Base-by-base conservation (phyloP, 2,329 filamentous ascomycete species). In the Geosmithia morbida region DNA sequence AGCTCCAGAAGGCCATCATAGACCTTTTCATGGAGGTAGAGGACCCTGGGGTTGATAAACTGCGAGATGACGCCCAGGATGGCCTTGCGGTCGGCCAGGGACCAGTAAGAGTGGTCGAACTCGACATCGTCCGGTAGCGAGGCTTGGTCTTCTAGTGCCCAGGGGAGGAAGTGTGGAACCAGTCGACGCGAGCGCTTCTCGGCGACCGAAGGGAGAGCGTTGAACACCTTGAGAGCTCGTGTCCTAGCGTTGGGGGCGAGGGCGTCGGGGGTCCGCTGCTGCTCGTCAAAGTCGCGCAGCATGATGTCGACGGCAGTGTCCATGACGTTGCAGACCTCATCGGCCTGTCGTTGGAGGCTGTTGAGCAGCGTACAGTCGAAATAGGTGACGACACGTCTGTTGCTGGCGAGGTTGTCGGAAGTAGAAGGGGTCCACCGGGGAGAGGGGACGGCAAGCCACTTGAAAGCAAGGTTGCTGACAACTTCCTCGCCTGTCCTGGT, bases 161-260 rank as follows among this genome's bases (percentile, higher is more conserved):
- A 95, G 17, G 80, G 77, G 7, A 98, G 69, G 39, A 98, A 83
- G 51, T 90, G 75, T 1, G 94, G 92, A 1, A 97, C 85, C 20
- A 98, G 70, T 52, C 81, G 75, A 33, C 89, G 83, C 8, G 90
- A 96, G 33, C 81, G 77, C 61, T 85, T 94, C 64, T 98, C 92
- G 0, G 87, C 89, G 44, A 94, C 66, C 11, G 74, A 70, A 11
- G 92, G 87, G 26, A 86, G 71, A 10, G 78, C 79, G 51, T 77
- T 75, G 41, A 98, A 69, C 1, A 95, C 79, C 54, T 83, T 83
- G 41, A 98, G 71, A 1, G 88, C 87, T 58, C 94, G 86, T 41
- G 77, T 76, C 50, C 89, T 77, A 46, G 85, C 80, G 46, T 74
- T 77, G 11, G 67, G 60, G 13, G 74, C 70, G 41, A 69, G 65